phyloP scores from a whole-genome alignment of 129 eudicot genomes.

The Silybum marianum region DNA sequence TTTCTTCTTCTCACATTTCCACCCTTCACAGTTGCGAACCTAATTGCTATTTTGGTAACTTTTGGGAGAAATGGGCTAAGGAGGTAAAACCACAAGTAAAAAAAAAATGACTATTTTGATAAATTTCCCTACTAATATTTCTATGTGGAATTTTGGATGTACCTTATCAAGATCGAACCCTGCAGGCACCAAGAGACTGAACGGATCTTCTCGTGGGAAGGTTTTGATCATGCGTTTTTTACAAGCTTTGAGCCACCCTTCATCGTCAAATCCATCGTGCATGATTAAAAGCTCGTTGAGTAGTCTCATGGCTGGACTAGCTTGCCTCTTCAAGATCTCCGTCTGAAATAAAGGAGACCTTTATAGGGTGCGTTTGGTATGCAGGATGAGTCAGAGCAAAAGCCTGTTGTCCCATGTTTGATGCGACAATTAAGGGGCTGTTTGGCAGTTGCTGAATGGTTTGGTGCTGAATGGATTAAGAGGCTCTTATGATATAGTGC shows the following conservation, averaged over 20 bases:
- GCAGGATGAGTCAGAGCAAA: not conserved
- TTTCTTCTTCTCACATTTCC: no score
- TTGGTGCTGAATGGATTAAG: no score
- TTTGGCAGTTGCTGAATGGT: no score
- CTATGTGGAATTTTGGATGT: slow-evolving; percentile 13
- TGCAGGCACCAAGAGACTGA: slow-evolving; percentile 85
- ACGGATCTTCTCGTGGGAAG: slow-evolving; percentile 95
- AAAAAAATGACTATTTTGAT: no score
- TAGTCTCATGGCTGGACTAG: slow-evolving; percentile 93
- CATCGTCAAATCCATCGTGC: slow-evolving; percentile 92
- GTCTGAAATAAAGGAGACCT: slow-evolving; percentile 42
- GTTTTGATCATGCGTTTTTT: slow-evolving; percentile 83
- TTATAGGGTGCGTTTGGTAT: not conserved
- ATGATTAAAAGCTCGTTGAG: slow-evolving; percentile 80
- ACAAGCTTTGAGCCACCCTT: slow-evolving; percentile 91
- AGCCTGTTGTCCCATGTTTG: not conserved
- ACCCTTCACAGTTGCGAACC: no score
- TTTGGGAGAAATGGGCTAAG: no score
- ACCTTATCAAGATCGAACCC: slow-evolving; percentile 98
- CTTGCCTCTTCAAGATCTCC: slow-evolving; percentile 88
- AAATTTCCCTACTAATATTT: not conserved
- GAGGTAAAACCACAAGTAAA: no score
- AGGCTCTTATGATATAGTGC: no score
- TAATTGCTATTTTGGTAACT: no score
- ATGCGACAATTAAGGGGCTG: no score